Base-by-base conservation (phyloP, 495 filamentous ascomycete genomes). In the Xylaria scruposa region DNA sequence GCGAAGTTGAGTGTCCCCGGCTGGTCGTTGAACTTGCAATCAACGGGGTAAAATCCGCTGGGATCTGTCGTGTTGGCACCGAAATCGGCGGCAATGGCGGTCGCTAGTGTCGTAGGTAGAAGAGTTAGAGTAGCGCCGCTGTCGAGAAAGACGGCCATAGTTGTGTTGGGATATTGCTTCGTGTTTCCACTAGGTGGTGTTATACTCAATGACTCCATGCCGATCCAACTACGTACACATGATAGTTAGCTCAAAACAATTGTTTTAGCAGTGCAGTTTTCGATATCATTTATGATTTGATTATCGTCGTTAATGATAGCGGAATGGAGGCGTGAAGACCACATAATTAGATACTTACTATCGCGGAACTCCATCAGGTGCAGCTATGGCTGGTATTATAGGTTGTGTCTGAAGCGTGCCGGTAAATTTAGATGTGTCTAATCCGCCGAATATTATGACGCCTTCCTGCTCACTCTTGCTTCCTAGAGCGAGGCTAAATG, bases 61-160 rank as follows among this genome's bases (percentile, higher is more conserved):
- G 66, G 42, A 38, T 84, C 80, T 1, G 81, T 77, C 2, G 76
- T 87, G 8, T 85, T 76, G 9, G 91, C 92, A 2, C 89, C 87
- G 73, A 95, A 86, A 60, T 90, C 88, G 42, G 85, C 76, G 69
- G 89, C 94, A 31, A 99, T 89, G 3, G 78, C 78, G 17, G 82
- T 72, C 15, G 88, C 88, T 47, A 97, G 73, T 33, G 84, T 73
- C 49, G 92, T 83, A 3, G 96, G 95, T 3, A 99, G 88, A 70
- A 97, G 92, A n/a, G 92, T 94, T 72, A 97, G 88, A 31, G 91
- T 97, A 62, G 90, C 93, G 53, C 96, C 96, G 54, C 94, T 95
- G 78, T 99, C 96, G 24, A 98, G 87, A 12, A 98, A 87, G 7
- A 93, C 93, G 1, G 90, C 86, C 59, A 91, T 79, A 12, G 82